Conservation (phyloP, 345 rosid species). For the Murraya paniculata region DNA sequence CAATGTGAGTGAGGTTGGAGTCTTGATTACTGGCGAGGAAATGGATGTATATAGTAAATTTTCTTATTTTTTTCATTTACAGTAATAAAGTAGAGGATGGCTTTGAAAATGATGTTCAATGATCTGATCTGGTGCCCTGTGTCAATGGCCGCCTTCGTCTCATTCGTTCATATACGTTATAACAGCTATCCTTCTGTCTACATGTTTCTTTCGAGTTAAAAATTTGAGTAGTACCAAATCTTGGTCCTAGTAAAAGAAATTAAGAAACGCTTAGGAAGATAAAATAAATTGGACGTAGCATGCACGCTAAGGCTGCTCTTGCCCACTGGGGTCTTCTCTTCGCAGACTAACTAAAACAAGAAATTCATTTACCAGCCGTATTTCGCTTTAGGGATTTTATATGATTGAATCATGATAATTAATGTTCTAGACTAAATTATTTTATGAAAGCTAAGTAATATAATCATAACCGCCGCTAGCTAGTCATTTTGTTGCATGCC, state of each 20-base stretch:
- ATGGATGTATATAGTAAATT: background rate
- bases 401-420: background rate
- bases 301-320: conserved; percentile 29
- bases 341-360: background rate
- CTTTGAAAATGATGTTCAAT: conserved; percentile 12
- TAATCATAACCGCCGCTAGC: background rate
- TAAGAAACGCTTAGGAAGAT: background rate
- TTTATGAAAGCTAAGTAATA: background rate
- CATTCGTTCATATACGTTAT: background rate
- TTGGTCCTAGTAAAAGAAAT: background rate
- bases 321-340: conserved; percentile 13
- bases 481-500: background rate
- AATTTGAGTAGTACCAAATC: background rate
- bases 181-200: background rate
- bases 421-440: background rate
- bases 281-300: conserved; percentile 10
- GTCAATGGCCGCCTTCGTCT: conserved; percentile 33
- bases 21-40: conserved; percentile 13
- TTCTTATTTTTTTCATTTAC: too few relatives aligned
- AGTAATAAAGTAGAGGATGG: too few relatives aligned
- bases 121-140: background rate
- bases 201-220: too few relatives aligned
- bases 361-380: background rate
- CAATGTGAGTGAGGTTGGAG: background rate
- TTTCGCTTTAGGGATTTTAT: background rate